Conservation (phyloP, 139 green algal species). For the Eudorina sp. region DNA sequence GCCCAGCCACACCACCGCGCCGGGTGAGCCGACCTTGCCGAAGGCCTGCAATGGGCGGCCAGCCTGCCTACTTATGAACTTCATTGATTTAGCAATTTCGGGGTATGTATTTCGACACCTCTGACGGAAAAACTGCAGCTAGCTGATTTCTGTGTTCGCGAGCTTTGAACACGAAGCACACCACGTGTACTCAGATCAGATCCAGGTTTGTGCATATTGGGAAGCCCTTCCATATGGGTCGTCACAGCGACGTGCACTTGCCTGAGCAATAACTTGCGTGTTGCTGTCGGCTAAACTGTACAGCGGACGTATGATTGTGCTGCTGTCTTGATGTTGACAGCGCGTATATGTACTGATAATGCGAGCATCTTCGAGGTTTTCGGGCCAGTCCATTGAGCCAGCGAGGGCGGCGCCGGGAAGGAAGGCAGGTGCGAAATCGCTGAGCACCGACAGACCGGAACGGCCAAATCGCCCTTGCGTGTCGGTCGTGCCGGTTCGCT, state of each 20-base stretch:
- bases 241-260: too few relatives aligned
- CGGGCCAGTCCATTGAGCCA: not conserved
- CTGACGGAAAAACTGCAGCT: too few relatives aligned
- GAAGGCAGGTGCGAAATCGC: not conserved
- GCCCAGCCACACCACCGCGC: constrained; percentile 23
- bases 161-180: too few relatives aligned
- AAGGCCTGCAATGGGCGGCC: constrained; percentile 41
- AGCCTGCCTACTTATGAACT: too few relatives aligned
- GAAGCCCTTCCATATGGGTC: too few relatives aligned
- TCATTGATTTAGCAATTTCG: too few relatives aligned
- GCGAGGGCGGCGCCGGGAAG: not conserved
- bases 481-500: not conserved
- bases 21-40: constrained; percentile 13
- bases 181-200: too few relatives aligned
- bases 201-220: too few relatives aligned
- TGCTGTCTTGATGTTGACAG: not conserved
- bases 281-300: not conserved
- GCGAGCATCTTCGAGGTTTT: not conserved
- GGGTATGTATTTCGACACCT: too few relatives aligned
- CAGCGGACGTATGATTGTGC: not conserved
- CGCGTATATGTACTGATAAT: not conserved
- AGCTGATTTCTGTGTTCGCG: too few relatives aligned
- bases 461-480: not conserved
- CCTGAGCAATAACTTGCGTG: not conserved
- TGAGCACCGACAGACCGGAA: not conserved